Base-by-base conservation (phyloP, 129 eudicot species). In the Artemisia tridentata region DNA sequence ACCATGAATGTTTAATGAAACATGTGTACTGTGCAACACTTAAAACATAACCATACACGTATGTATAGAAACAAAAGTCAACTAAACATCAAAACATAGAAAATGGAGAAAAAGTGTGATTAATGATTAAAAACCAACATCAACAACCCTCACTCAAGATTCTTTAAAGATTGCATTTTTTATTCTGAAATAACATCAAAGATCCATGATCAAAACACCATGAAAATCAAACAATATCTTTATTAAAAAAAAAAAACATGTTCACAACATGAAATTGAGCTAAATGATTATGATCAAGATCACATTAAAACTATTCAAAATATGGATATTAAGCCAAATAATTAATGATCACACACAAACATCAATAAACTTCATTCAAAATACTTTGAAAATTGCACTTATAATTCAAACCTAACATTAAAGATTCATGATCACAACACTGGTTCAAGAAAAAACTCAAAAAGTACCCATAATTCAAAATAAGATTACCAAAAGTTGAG, bases 401-500 rank as follows among this genome's bases (percentile, higher is more conserved):
- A 54, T 43, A 23, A 65, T 21, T 74, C 11, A 69, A 61, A 69
- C 52, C 11, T 4, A 9, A 69, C 63, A 49, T n/a, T 5, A 14
- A 31, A 60, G 45, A 68, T 76, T 16, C 57, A 51, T 31, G 27
- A 63, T 52, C 56, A 65, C 17, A 56, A 64, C 2, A 34, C 12
- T 50, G 11, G 11, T 11, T 12, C 13, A 50, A 50, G 55, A 48
- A 14, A 23, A n/a, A n/a, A n/a, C n/a, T n/a, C n/a, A n/a, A n/a
- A 70, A 53, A 11, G 34, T 29, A 29, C 19, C 27, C 45, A 38
- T 56, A 18, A 15, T 5, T 45, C 47, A 0, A 13, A 65, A 29
- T 23, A 11, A 21, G 46, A 20, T 66, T 84, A 87, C 92, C 89
- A 78, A 87, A 87, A 61, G 87, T 79, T 73, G 88, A 79, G 27